Percentiles rank a stretch among this genome's conserved stretches.
These are phyloP conservation scores for Hymenoscyphus occultus DNA, from an alignment of 2,329 filamentous ascomycete species.

Conservation along the genomic window DNA sequence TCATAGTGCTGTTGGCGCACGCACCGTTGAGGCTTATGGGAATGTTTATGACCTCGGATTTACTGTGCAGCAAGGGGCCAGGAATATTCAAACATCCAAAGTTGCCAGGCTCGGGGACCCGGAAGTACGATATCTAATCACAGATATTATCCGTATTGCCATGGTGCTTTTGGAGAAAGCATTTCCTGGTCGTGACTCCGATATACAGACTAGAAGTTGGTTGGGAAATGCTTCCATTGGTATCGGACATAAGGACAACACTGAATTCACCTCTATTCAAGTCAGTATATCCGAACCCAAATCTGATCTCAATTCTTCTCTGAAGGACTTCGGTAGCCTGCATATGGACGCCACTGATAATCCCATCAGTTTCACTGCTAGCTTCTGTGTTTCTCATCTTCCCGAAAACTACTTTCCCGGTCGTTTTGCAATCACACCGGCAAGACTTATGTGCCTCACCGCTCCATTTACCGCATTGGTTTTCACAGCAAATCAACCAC, in stretches of 20 bases:
- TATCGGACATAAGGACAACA: slow-evolving; percentile 13
- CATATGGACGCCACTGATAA: slow-evolving; percentile 12
- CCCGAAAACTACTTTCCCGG: slow-evolving; percentile 12
- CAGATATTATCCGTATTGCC: not conserved
- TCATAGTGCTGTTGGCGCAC: not conserved
- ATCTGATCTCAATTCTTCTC: not conserved
- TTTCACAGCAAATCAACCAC: slow-evolving; percentile 12
- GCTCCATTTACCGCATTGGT: slow-evolving; percentile 11
- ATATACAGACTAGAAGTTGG: not conserved
- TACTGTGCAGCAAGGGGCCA: not conserved
- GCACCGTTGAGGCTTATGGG: not conserved
- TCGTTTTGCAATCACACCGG: slow-evolving; percentile 13
- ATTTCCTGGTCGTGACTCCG: slow-evolving; percentile 1
- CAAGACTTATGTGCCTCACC: not conserved
- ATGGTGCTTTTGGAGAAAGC: not conserved
- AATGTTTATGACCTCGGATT: slow-evolving; percentile 5
- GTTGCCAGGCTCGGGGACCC: slow-evolving; percentile 3
- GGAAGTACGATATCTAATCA: not conserved
- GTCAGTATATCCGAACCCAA: slow-evolving; percentile 10
- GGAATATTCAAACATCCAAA: not conserved
- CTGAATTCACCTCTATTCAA: slow-evolving; percentile 11
- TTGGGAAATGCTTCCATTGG: slow-evolving; percentile 11
- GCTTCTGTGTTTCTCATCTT: slow-evolving; percentile 10
- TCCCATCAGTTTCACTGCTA: slow-evolving; percentile 7
- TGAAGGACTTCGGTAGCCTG: slow-evolving; percentile 8